Percentiles rank a stretch among this genome's conserved stretches.
Evolutionary conservation across 2,329 filamentous ascomycete genomes (phyloP).

Genomic region (Trichoderma sp.): DNA sequence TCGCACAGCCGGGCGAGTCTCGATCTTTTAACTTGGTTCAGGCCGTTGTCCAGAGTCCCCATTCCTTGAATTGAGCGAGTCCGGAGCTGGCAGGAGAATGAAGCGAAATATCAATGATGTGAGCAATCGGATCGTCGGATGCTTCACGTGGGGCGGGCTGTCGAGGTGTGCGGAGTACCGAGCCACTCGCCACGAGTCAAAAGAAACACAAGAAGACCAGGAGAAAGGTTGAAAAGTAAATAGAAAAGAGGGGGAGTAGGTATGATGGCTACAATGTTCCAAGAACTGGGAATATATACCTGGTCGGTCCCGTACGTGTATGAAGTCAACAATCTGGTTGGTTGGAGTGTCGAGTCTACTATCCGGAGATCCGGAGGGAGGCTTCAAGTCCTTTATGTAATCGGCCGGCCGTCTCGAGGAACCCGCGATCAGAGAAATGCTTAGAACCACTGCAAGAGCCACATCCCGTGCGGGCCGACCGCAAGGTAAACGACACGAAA

Average conservation of each 20-base stretch:
- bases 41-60: background rate
- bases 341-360: background rate
- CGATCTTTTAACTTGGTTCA: background rate
- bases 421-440: background rate
- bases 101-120: background rate
- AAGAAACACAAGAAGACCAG: background rate
- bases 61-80: background rate
- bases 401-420: background rate
- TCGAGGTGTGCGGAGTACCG: background rate
- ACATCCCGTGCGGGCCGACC: slow-evolving; percentile 16
- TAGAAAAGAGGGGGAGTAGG: background rate
- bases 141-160: slow-evolving; percentile 19
- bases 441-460: no score
- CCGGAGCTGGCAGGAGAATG: background rate
- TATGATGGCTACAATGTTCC: slow-evolving; percentile 2
- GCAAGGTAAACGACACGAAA: background rate
- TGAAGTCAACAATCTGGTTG: background rate
- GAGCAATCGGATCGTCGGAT: slow-evolving; percentile 15
- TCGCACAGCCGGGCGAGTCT: slow-evolving; percentile 2
- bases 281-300: background rate
- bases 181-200: background rate
- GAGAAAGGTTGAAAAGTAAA: background rate
- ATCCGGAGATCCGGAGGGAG: slow-evolving; percentile 20
- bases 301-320: no score
- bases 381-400: background rate